phyloP scores from a whole-genome alignment of 2,329 filamentous ascomycete genomes.

The Colletotrichum sidae region DNA sequence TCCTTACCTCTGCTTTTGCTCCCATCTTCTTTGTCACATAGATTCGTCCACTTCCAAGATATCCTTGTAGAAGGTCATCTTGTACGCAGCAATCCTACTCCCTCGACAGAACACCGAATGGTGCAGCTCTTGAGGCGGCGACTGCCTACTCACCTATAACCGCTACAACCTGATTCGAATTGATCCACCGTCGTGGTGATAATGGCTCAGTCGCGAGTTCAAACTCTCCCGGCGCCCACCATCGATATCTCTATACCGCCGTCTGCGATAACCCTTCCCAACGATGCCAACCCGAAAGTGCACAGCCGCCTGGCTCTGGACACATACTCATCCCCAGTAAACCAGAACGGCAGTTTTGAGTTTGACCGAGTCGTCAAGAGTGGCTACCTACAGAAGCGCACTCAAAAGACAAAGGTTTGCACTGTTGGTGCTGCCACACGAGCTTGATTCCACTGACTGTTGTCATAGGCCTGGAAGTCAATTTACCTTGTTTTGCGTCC shows the following conservation, averaged over 20 bases:
- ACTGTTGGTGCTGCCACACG: conserved; percentile 1
- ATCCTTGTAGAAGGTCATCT: too few relatives aligned
- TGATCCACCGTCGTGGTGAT: conserved; percentile 10
- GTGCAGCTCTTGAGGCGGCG: conserved; percentile 29
- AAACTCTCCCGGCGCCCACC: conserved; percentile 30
- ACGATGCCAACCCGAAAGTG: conserved; percentile 44
- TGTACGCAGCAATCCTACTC: neutral
- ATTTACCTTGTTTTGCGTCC: conserved; percentile 91
- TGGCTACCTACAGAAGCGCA: conserved; percentile 87
- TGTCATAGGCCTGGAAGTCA: conserved; percentile 83
- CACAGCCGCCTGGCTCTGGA: conserved; percentile 65
- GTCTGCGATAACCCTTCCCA: conserved; percentile 36
- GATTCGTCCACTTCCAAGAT: too few relatives aligned
- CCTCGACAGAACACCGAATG: conserved; percentile 21
- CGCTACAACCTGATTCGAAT: conserved; percentile 16
- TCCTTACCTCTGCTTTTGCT: too few relatives aligned
- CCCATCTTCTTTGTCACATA: too few relatives aligned
- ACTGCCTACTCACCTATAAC: conserved; percentile 19
- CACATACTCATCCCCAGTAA: conserved; percentile 81
- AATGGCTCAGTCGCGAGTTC: conserved; percentile 35
- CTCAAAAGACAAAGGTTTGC: conserved; percentile 89
- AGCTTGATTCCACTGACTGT: conserved; percentile 7
- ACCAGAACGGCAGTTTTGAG: conserved; percentile 94
- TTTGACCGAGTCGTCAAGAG: conserved; percentile 94
- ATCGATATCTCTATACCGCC: conserved; percentile 41